These are phyloP conservation scores for Botrytis elliptica DNA, from an alignment of 2,329 filamentous ascomycete genomes.

Conservation along the genomic window DNA sequence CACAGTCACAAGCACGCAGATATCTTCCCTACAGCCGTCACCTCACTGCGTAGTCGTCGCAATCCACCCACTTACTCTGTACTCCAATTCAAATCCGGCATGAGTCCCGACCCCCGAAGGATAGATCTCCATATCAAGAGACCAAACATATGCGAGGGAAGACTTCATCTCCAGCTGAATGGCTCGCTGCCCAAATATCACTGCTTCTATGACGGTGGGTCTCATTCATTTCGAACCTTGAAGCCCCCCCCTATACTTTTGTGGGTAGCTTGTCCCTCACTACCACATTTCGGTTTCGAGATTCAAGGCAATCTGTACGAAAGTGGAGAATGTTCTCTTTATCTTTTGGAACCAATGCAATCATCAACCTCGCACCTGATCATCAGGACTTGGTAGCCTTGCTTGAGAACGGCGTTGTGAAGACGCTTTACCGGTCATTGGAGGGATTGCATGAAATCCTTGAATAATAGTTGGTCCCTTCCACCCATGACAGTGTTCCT, in stretches of 20 bases:
- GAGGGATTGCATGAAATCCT: constrained; percentile 4
- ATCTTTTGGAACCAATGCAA: constrained; percentile 9
- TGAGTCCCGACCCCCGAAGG: not conserved
- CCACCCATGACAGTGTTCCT: constrained; percentile 8
- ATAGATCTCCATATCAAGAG: not conserved
- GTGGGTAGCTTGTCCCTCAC: constrained; percentile 2
- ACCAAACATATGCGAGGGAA: not conserved
- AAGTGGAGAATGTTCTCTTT: constrained; percentile 8
- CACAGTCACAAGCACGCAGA: not conserved
- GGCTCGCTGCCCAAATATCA: constrained; percentile 6
- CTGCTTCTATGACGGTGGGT: constrained; percentile 1
- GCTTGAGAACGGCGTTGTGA: constrained; percentile 19
- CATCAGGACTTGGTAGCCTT: constrained; percentile 17
- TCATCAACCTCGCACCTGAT: constrained; percentile 6
- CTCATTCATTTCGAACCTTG: constrained; percentile 6
- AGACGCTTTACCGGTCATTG: constrained; percentile 10
- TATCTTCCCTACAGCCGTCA: not conserved
- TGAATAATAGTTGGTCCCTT: constrained; percentile 2
- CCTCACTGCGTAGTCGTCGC: not conserved
- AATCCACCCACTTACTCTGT: not conserved
- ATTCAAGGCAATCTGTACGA: not conserved
- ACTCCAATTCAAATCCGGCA: not conserved
- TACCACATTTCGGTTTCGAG: not conserved
- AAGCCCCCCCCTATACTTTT: constrained; percentile 9
- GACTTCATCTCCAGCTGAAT: not conserved